A percentile compares a stretch with the other conserved stretches of the same genome.
These are phyloP conservation scores for Setaria viridis DNA, from an alignment of 202 grass and related monocot genomes.

Conservation along the genomic window DNA sequence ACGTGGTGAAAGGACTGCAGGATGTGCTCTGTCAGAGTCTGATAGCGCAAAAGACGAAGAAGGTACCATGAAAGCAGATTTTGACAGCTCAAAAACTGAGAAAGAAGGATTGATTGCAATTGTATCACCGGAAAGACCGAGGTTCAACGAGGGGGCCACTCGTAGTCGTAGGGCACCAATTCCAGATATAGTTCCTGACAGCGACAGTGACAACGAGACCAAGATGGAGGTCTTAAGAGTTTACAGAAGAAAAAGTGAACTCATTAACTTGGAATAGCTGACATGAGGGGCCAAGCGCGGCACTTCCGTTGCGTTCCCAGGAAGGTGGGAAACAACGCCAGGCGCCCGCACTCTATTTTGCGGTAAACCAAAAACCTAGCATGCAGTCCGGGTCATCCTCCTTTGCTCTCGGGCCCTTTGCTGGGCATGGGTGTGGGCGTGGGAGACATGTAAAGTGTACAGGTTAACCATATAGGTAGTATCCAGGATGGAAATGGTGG, in stretches of 20 bases:
- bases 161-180: neutral
- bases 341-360: neutral
- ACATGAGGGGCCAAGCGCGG: neutral
- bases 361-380: neutral
- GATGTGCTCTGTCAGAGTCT: constrained; percentile 41
- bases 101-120: constrained; percentile 5
- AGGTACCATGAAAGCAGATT: neutral
- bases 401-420: neutral
- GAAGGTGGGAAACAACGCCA: neutral
- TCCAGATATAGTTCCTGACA: constrained; percentile 33
- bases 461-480: constrained; percentile 38
- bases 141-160: neutral
- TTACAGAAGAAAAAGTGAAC: neutral
- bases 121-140: constrained; percentile 7
- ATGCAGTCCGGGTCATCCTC: neutral
- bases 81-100: constrained; percentile 32
- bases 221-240: accelerated
- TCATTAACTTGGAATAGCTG: neutral
- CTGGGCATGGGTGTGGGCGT: constrained; percentile 6
- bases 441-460: constrained; percentile 45
- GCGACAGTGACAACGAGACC: constrained; percentile 43
- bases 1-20: neutral
- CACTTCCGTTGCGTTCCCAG: neutral
- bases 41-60: constrained; percentile 16
- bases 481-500: constrained; percentile 13